Conservation (phyloP, 495 filamentous ascomycete species). For the Xylaria grammica region DNA sequence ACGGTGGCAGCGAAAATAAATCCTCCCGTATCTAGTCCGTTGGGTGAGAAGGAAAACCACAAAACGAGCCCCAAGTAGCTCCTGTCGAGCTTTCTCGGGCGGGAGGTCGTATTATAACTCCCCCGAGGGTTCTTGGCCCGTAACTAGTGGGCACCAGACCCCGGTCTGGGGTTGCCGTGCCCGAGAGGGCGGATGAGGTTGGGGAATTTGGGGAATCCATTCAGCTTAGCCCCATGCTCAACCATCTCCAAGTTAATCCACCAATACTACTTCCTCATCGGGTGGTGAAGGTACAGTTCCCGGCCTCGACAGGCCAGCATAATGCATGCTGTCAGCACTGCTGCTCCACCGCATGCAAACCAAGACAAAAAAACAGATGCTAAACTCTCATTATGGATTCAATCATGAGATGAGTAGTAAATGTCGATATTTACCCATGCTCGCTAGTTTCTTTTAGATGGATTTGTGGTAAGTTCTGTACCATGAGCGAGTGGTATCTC, state of each 20-base stretch:
- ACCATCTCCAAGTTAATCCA: constrained; percentile 17
- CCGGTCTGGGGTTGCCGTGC: background rate
- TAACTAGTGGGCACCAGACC: background rate
- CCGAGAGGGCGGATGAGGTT: constrained; percentile 8
- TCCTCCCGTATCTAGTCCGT: background rate
- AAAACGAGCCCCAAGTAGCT: background rate
- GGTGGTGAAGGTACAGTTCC: background rate
- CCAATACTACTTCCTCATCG: constrained; percentile 12
- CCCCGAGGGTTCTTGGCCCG: background rate
- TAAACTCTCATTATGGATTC: background rate
- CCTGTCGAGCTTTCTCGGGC: background rate
- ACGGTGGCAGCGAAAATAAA: background rate
- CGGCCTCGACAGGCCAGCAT: background rate
- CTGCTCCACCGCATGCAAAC: background rate
- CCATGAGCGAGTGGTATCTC: background rate
- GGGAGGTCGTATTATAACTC: constrained; percentile 15
- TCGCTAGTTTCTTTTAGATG: background rate
- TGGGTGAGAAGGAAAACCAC: too few relatives aligned
- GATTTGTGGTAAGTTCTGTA: background rate
- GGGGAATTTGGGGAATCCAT: constrained; percentile 19
- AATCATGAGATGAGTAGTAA: background rate
- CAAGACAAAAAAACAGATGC: background rate
- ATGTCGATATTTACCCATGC: background rate
- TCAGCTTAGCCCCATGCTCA: background rate
- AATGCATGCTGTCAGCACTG: constrained; percentile 2